phyloP scores from a whole-genome alignment of 768 basidiomycete genomes.

The Boletus tylopilopsis region DNA sequence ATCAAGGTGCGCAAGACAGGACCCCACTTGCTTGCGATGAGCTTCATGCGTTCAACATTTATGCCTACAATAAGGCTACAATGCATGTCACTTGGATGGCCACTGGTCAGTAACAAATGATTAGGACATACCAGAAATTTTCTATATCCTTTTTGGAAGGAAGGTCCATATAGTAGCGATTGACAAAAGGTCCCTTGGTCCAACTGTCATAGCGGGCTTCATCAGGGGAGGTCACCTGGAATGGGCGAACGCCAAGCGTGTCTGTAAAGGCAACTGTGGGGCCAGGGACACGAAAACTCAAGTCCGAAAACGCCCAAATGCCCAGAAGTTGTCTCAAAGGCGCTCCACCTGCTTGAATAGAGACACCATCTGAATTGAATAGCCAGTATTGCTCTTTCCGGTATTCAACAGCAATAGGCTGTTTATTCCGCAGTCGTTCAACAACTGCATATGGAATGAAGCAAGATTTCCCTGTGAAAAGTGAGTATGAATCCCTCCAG shows the following conservation, averaged over 20 bases:
- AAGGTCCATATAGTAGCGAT: slow-evolving; percentile 1
- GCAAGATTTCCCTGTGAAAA: too few species aligned
- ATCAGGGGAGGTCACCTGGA: slow-evolving; percentile 4
- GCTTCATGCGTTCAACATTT: slow-evolving; percentile 3
- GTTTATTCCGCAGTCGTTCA: too few species aligned
- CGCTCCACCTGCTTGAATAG: too few species aligned
- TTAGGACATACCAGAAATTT: too few species aligned
- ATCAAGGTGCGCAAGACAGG: slow-evolving; percentile 1
- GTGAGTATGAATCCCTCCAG: too few species aligned
- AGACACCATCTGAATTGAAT: too few species aligned
- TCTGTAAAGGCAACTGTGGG: neutral
- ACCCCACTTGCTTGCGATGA: neutral
- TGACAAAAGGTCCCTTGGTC: slow-evolving; percentile 1
- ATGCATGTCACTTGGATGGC: neutral
- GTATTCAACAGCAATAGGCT: too few species aligned
- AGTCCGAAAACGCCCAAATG: slow-evolving; percentile 5
- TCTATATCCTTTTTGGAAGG: neutral
- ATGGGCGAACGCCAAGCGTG: neutral
- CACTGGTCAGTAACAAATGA: neutral
- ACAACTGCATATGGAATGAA: too few species aligned
- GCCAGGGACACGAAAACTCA: neutral
- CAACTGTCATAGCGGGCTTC: slow-evolving; percentile 2
- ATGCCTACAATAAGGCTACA: too few species aligned
- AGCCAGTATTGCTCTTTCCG: too few species aligned
- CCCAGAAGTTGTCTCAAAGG: neutral